Conservation (phyloP, 495 filamentous ascomycete species). For the Melanomma pulvis-pyrius region DNA sequence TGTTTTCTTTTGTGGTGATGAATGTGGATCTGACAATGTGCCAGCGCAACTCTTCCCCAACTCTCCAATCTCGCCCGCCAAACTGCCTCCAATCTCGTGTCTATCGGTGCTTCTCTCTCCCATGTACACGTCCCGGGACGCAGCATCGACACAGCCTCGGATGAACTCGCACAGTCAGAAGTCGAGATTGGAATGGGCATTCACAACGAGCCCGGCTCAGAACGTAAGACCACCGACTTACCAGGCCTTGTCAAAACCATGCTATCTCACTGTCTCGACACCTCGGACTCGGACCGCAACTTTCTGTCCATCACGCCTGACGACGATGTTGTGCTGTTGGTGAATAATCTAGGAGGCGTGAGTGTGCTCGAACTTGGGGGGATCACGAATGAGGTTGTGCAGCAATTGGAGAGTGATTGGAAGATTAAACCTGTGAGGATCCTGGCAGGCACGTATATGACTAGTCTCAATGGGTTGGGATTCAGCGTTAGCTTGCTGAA, state of each 20-base stretch:
- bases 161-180: slow-evolving; percentile 65
- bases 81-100: slow-evolving; percentile 75
- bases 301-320: slow-evolving; percentile 69
- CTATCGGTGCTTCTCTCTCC: slow-evolving; percentile 80
- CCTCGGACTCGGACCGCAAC: slow-evolving; percentile 75
- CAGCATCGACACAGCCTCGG: slow-evolving; percentile 52
- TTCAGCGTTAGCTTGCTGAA: slow-evolving; percentile 89
- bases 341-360: slow-evolving; percentile 95
- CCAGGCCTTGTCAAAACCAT: slow-evolving; percentile 74
- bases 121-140: slow-evolving; percentile 94
- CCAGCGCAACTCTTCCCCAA: slow-evolving; percentile 59
- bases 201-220: slow-evolving; percentile 91
- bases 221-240: slow-evolving; percentile 66
- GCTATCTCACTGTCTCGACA: slow-evolving; percentile 79
- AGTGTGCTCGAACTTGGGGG: slow-evolving; percentile 86
- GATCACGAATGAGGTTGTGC: slow-evolving; percentile 84
- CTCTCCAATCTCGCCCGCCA: slow-evolving; percentile 71
- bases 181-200: slow-evolving; percentile 98
- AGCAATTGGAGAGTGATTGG: slow-evolving; percentile 70
- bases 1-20: background rate
- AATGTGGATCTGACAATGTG: background rate
- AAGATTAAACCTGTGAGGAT: slow-evolving; percentile 72
- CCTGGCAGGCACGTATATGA: slow-evolving; percentile 72
- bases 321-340: slow-evolving; percentile 71
- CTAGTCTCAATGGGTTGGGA: slow-evolving; percentile 87